These are phyloP conservation scores for Tephrocybe sp. DNA, from an alignment of 768 basidiomycete genomes.

Conservation along the genomic window DNA sequence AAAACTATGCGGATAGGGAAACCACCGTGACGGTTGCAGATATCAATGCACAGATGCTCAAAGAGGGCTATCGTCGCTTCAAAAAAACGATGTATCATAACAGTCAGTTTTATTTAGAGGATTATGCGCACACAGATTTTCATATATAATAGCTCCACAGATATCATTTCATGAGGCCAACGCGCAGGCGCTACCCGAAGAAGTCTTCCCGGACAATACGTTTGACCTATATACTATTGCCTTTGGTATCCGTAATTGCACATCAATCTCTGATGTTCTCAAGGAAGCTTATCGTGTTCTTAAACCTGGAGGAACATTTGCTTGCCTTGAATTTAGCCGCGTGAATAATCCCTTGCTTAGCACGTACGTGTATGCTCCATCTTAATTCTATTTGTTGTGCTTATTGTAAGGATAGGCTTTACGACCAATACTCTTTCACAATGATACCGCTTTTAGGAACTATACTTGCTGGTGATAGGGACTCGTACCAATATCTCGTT, in stretches of 20 bases:
- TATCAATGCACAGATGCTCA: constrained; percentile 94
- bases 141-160: constrained; percentile 69
- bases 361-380: constrained; percentile 55
- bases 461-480: constrained; percentile 91
- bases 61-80: constrained; percentile 86
- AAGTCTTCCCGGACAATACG: constrained; percentile 74
- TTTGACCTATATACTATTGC: constrained; percentile 98
- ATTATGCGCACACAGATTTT: too few relatives aligned
- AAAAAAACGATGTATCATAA: constrained; percentile 99
- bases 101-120: constrained; percentile 60
- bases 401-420: constrained; percentile 53
- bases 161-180: constrained; percentile 92
- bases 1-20: constrained; percentile 88
- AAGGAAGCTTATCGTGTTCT: constrained; percentile 90
- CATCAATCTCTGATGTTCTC: constrained; percentile 85
- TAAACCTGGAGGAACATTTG: constrained; percentile 94
- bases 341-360: constrained; percentile 86
- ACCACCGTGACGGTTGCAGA: constrained; percentile 89
- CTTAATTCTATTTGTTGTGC: constrained; percentile 1
- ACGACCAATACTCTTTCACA: constrained; percentile 95
- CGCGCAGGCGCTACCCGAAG: constrained; percentile 73
- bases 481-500: constrained; percentile 96
- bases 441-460: constrained; percentile 96
- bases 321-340: constrained; percentile 94
- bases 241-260: constrained; percentile 97